Evolutionary conservation across 257 asterid species (phyloP), one percentile per base, ranked within the genome.

Genomic region (Avicennia marina): DNA sequence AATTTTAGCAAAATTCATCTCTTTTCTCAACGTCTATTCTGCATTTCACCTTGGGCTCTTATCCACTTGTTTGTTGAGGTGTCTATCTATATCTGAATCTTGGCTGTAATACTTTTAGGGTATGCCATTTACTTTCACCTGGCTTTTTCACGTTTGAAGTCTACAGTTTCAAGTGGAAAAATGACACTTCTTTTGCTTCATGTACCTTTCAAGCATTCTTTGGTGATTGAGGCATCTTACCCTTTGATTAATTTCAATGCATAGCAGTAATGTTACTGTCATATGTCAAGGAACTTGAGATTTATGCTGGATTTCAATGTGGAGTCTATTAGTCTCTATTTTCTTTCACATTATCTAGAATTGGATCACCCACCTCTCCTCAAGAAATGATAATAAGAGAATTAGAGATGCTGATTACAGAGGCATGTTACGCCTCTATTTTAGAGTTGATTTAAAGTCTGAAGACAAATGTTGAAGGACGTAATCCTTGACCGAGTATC

Each of bases 1-100:
- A 38, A 65, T 58, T 60, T 17, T 60, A 17, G 56, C 46, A 25
- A 29, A 59, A 18, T 24, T 69, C 40, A 47, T 71, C 75, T 11
- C 39, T 72, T 56, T 53, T 77, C 70, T 51, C 45, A 38, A 38
- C 66, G 80, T 63, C 64, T 56, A 64, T 65, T 77, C 60, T 24
- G 22, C 38, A 24, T 47, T 58, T 26, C 34, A 57, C 53, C 52
- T 60, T 62, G 34, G 58, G 61, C 21, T 56, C 25, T 11, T 17
- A 38, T 70, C 41, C 50, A 49, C 45, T 58, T 24, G 50, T 62
- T 46, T 49, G 56, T 40, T 60, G 57, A 60, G 70, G 59, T 72
- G 66, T 72, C 60, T 70, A 29, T 58, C 63, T 55, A 53, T 52
- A 47, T 63, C 27, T 50, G 61, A 46, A 34, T 51, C 45, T 51